A percentile compares a stretch with the other conserved stretches of the same genome.
Evolutionary conservation across 108 stramenopile species (phyloP).

Genomic region (Fistulifera pelliculosa): DNA sequence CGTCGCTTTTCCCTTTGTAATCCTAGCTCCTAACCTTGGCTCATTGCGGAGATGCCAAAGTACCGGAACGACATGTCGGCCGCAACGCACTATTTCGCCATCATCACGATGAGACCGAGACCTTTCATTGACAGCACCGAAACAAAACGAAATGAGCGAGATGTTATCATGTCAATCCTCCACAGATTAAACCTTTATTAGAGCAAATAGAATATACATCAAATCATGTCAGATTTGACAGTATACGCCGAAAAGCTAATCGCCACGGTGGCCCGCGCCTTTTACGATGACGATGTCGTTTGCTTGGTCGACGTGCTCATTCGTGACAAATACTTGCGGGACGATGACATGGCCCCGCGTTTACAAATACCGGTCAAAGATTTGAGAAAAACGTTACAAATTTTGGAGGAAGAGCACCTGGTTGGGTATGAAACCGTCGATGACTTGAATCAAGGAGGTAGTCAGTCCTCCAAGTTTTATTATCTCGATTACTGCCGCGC

Average conservation of each 20-base stretch:
- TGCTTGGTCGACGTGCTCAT: constrained; percentile 81
- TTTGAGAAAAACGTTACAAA: constrained; percentile 65
- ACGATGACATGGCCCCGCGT: constrained; percentile 85
- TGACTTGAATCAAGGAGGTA: constrained; percentile 78
- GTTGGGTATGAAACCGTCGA: constrained; percentile 83
- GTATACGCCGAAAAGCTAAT: constrained; percentile 77
- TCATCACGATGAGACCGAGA: too few relatives aligned
- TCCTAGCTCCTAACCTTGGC: too few relatives aligned
- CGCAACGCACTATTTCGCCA: too few relatives aligned
- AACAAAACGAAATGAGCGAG: too few relatives aligned
- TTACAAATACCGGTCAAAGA: constrained; percentile 66
- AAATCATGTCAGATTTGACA: constrained; percentile 47
- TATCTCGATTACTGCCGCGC: constrained; percentile 75
- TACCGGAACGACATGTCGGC: too few relatives aligned
- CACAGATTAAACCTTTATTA: too few relatives aligned
- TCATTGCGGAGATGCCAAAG: too few relatives aligned
- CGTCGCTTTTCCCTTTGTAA: too few relatives aligned
- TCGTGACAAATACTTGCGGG: constrained; percentile 83
- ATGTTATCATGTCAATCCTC: too few relatives aligned
- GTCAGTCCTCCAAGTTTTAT: constrained; percentile 79
- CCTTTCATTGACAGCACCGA: too few relatives aligned
- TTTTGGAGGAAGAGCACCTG: constrained; percentile 74
- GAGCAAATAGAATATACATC: too few relatives aligned
- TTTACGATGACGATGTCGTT: constrained; percentile 82
- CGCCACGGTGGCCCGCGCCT: constrained; percentile 75